Percentiles rank a stretch among this genome's conserved stretches.
phyloP scores from a whole-genome alignment of 148 eudicot species.

The Amaranthus cruentus region DNA sequence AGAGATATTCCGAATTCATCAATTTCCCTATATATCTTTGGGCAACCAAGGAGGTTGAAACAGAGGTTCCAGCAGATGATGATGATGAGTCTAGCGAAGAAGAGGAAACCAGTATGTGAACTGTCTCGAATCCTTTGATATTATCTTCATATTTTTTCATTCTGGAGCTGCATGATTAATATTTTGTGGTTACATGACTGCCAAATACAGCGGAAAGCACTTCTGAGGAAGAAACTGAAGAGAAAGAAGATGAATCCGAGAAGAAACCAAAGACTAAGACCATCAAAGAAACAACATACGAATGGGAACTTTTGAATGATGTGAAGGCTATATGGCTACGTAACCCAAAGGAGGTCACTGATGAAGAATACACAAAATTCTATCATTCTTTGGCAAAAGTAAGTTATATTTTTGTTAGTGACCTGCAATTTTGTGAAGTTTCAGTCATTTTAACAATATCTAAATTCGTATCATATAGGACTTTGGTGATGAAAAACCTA shows the following conservation, averaged over 20 bases:
- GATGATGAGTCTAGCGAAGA: conserved; percentile 74
- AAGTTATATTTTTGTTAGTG: conserved; percentile 2
- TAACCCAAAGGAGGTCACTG: conserved; percentile 95
- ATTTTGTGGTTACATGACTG: not conserved
- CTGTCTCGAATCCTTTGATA: conserved; percentile 4
- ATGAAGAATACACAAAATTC: conserved; percentile 90
- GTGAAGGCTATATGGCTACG: conserved; percentile 95
- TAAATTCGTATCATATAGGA: conserved; percentile 41
- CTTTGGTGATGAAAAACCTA: conserved; percentile 84
- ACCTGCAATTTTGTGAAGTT: not conserved
- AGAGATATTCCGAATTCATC: conserved; percentile 88
- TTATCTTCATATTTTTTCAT: not conserved
- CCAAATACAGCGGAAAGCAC: conserved; percentile 53
- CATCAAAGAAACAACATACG: conserved; percentile 73
- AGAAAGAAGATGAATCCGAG: conserved; percentile 70
- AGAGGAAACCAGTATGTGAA: conserved; percentile 62
- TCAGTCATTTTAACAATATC: not conserved
- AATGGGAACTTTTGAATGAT: conserved; percentile 97
- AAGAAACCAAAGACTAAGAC: conserved; percentile 88
- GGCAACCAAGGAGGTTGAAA: conserved; percentile 91
- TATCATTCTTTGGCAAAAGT: conserved; percentile 93
- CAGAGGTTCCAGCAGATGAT: conserved; percentile 96
- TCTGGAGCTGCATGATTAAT: conserved; percentile 6
- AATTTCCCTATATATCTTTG: conserved; percentile 92
- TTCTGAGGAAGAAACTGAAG: conserved; percentile 62